These are phyloP conservation scores for Verbena officinalis DNA, from an alignment of 257 asterid genomes.

Conservation along the genomic window DNA sequence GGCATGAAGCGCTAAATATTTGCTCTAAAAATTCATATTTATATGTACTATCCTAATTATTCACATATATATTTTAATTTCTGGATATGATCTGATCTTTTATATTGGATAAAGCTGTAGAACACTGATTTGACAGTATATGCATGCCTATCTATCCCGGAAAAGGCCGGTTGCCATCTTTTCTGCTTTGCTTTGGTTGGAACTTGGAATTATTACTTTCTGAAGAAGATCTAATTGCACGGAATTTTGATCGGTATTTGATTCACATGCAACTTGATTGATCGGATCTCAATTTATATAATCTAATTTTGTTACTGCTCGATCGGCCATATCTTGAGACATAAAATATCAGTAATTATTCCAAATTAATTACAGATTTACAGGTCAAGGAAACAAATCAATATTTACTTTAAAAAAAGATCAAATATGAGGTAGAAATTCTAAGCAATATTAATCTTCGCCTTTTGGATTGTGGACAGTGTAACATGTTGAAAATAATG, in stretches of 20 bases:
- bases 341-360: no score
- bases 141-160: slow-evolving; percentile 7
- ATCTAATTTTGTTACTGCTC: neutral
- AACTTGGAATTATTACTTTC: slow-evolving; percentile 1
- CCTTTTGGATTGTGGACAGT: slow-evolving; percentile 20
- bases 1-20: slow-evolving; percentile 37
- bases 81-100: no score
- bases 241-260: neutral
- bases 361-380: no score
- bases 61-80: neutral
- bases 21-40: neutral
- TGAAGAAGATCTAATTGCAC: neutral
- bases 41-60: neutral
- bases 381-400: no score
- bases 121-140: slow-evolving; percentile 26
- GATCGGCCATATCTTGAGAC: no score
- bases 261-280: slow-evolving; percentile 27
- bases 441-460: no score
- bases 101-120: neutral
- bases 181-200: slow-evolving; percentile 18
- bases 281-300: neutral
- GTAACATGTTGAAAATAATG: neutral
- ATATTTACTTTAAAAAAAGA: no score
- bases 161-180: slow-evolving; percentile 17
- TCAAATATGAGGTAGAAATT: no score